Base-by-base conservation (phyloP, 768 basidiomycete genomes). In the Pleurotus giganteus region DNA sequence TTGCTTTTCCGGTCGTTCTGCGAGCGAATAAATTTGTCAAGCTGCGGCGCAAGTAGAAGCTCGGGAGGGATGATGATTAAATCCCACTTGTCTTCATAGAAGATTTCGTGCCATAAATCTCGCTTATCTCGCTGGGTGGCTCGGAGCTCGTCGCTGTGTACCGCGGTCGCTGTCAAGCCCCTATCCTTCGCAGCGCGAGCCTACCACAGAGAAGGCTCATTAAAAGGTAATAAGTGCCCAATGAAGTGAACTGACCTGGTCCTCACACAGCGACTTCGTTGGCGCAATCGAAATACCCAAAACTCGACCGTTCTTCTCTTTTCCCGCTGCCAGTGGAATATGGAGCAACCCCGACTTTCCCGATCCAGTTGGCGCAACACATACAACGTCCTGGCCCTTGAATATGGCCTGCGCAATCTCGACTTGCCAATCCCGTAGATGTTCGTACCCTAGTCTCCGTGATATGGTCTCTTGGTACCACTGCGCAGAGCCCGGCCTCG, bases 401-500 rank as follows among this genome's bases (percentile, higher is more conserved):
- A n/a, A 44, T 3, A 44, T 24, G 11, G 11, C 11, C 11, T 11
- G 13, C 11, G 42, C 42, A 44, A 44, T 9, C 42, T 44, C 2
- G 7, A 44, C 42, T 24, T 44, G 42, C 42, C 42, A 44, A 15
- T 15, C 13, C 11, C 42, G 42, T 19, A 44, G 42, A n/a, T 15
- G 11, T 9, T 9, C 11, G 42, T 44, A 44, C 12, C 21, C 21
- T 11, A 44, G 13, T 23, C 9, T 11, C 7, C 8, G 32, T 15
- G 32, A 34, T 34, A 34, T 34, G 32, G 15, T 15, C 15, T 7
- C 7, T 34, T 34, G 32, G 15, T 7, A 34, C 32, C 32, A 34
- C 32, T 34, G 8, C 8, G 32, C 7, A 34, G 32, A 7, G 32
- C 32, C 76, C n/a, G n/a, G n/a, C n/a, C n/a, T n/a, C n/a, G n/a